Base-by-base conservation (phyloP, 352 stramenopile species). In the Peronospora belbahrii region DNA sequence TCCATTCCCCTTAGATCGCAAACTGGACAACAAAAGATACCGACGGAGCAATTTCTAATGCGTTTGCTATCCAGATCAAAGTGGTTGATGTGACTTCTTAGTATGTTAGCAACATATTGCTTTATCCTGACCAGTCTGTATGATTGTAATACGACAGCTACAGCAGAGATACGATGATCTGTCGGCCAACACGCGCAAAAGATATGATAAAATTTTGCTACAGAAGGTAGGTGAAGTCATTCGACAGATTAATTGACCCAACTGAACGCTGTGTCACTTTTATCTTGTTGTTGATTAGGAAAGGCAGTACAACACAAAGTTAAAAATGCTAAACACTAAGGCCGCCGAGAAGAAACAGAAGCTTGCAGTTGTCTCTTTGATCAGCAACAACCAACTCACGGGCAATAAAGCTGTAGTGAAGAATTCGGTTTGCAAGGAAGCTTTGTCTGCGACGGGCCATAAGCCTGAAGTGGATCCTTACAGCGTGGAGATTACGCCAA, bases 221-320 rank as follows among this genome's bases (percentile, higher is more conserved):
- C 43, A 61, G 15, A 67, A 64, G 45, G 59, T 67, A 48, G 33
- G n/a, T 35, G 28, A 6, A 31, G 18, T 35, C 20, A 20, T n/a
- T 48, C 0, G 19, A 59, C 17, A 37, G 10, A 65, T 58, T 42
- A 53, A 56, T 59, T 35, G 55, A 42, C n/a, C 28, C 23, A 10
- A 48, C 24, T 33, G 14, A 24, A 19, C 25, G 32, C 18, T 34
- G 30, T 18, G 8, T 6, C 27, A 32, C 13, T 22, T 15, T 18
- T 4, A 13, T 0, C 42, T 27, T 13, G 17, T 40, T n/a, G 27
- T 1, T 14, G 27, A 11, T 34, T 19, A 67, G 59, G 40, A 57
- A 48, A 49, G 19, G 14, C 39, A 64, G 23, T 61, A 64, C 42
- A 44, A 58, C 13, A 25, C 43, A 23, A 64, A 55, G 8, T 19